Evolutionary conservation across 805 yeast genomes (phyloP), one percentile per base, ranked within the genome.

Genomic region (Myxozyma udenii): DNA sequence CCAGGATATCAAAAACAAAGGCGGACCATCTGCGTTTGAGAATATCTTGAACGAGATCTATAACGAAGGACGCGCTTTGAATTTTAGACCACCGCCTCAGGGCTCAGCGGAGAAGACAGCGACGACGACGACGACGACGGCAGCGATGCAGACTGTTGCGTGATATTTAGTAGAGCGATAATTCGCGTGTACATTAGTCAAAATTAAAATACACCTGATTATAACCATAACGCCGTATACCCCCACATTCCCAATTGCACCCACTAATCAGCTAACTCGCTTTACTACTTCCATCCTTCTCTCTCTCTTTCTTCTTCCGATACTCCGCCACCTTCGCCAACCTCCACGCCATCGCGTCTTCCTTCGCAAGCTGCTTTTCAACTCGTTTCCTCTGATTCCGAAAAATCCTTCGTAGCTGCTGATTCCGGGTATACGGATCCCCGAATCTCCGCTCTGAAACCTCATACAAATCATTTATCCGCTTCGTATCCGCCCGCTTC

Each of bases 41-140:
- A 69, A 67, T 3, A 75, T 80, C 1, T 73, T 93, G 62, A 78
- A 81, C 26, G 75, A 78, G 37, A 77, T 95, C 14, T 90, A 90
- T 62, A 71, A 48, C 2, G 69, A 68, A 50, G 76, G 76, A 12
- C 66, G 66, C 33, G 58, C 53, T 46, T 57, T 58, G 33, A 69
- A 67, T 48, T 72, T 67, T 63, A 63, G 64, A 47, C 71, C 70
- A n/a, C 71, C 71, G 3, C 46, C 56, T 53, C 50, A n/a, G n/a
- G n/a, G n/a, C n/a, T n/a, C n/a, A 52, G 33, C 37, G 14, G 12
- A 28, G 14, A 28, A 9, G 11, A 11, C 35, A 16, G 33, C 38
- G n/a, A 11, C 38, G 9, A 42, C 32, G 4, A 44, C 35, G 40
- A 43, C 46, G 14, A 18, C 38, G 22, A 22, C 53, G 25, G 12